These are phyloP conservation scores for Taphrina wiesneri DNA, from an alignment of 1,139 yeast species.

Conservation along the genomic window DNA sequence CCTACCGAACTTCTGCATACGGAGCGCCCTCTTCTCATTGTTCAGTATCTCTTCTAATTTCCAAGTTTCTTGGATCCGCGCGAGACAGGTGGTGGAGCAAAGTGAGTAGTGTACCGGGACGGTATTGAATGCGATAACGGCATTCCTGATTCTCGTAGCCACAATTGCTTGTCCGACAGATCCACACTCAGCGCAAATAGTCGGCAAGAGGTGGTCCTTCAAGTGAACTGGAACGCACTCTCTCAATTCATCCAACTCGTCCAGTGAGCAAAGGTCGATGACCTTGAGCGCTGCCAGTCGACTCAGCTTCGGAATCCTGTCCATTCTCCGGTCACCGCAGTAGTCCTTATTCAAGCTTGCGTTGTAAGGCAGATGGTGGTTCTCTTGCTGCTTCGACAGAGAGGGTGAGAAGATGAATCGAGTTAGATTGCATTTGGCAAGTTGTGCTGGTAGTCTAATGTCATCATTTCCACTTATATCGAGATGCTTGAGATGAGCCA, in stretches of 20 bases:
- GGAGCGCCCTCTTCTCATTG: slow-evolving; percentile 11
- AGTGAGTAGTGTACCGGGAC: slow-evolving; percentile 11
- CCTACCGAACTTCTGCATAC: slow-evolving; percentile 16
- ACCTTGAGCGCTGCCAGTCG: neutral
- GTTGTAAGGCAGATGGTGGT: neutral
- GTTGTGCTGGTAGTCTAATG: slow-evolving; percentile 7
- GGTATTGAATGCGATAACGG: neutral
- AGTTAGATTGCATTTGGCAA: neutral
- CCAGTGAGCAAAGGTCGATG: slow-evolving; percentile 3
- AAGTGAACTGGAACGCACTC: slow-evolving; percentile 6
- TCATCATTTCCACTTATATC: slow-evolving; percentile 10
- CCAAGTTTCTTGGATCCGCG: slow-evolving; percentile 6
- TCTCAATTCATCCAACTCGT: slow-evolving; percentile 12
- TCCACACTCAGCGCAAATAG: slow-evolving; percentile 14
- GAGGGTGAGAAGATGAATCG: neutral
- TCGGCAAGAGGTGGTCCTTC: neutral
- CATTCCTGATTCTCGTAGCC: slow-evolving; percentile 7
- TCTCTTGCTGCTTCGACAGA: neutral
- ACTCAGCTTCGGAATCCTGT: neutral
- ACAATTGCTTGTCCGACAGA: neutral
- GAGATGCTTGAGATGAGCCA: slow-evolving; percentile 12
- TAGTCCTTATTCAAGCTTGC: neutral
- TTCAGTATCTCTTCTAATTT: slow-evolving; percentile 10
- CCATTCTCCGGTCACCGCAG: neutral
- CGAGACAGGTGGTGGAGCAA: slow-evolving; percentile 10